These are phyloP conservation scores for Zopfochytrium polystomum DNA, from an alignment of 371 early-diverging fungal species.

Conservation along the genomic window DNA sequence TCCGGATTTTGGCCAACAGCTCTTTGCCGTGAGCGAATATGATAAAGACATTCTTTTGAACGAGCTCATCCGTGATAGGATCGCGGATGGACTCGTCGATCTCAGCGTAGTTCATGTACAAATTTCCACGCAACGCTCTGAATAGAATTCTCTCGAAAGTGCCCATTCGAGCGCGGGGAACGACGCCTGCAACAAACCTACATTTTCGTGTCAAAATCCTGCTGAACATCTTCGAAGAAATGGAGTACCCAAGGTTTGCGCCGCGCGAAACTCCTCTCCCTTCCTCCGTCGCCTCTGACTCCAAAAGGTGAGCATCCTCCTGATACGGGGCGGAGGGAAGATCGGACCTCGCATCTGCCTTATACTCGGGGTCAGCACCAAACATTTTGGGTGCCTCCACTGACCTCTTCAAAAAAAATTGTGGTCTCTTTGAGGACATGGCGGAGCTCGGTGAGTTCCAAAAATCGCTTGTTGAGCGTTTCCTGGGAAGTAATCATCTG, in stretches of 20 bases:
- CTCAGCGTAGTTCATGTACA: constrained; percentile 94
- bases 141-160: constrained; percentile 95
- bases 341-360: constrained; percentile 40
- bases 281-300: constrained; percentile 34
- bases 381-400: too few species aligned
- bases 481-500: constrained; percentile 87
- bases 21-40: constrained; percentile 95
- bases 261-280: constrained; percentile 20
- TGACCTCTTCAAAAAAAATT: constrained; percentile 67
- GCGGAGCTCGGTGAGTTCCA: constrained; percentile 86
- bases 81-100: constrained; percentile 89
- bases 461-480: constrained; percentile 74
- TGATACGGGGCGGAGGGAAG: too few species aligned
- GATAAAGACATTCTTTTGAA: constrained; percentile 92
- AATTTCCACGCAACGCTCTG: constrained; percentile 95
- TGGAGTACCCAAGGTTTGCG: constrained; percentile 37
- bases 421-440: constrained; percentile 87
- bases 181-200: constrained; percentile 83
- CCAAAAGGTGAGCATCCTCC: too few species aligned
- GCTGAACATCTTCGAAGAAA: background rate
- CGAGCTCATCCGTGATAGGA: constrained; percentile 74
- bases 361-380: constrained; percentile 14
- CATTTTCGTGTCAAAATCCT: background rate
- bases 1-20: constrained; percentile 82
- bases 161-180: constrained; percentile 73